A percentile compares a stretch with the other conserved stretches of the same genome.
These are phyloP conservation scores for Zanthoxylum bungeanum DNA, from an alignment of 345 rosid genomes.

Conservation along the genomic window DNA sequence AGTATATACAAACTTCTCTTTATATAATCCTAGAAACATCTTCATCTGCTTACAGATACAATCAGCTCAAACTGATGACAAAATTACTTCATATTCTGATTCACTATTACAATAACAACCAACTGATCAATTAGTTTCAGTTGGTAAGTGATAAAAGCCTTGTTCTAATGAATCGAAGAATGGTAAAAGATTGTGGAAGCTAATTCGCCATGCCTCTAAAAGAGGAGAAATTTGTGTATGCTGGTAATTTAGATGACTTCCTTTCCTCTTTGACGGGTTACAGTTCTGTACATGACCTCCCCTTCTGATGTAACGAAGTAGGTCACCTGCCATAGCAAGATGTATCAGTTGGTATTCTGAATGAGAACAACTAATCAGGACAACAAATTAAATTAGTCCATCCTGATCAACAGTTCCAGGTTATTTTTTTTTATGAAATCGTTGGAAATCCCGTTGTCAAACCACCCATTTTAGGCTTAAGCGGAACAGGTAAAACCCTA, in stretches of 20 bases:
- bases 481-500: no score
- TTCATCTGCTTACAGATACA: not conserved
- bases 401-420: not conserved
- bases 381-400: not conserved
- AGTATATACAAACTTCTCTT: not conserved
- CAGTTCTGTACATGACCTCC: conserved; percentile 37
- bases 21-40: not conserved
- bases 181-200: not conserved
- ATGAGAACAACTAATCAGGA: not conserved
- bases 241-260: conserved; percentile 33
- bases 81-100: not conserved
- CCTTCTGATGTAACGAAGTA: conserved; percentile 50
- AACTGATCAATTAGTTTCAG: not conserved
- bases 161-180: not conserved
- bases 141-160: not conserved
- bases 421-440: no score
- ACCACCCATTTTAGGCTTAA: no score
- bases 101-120: not conserved
- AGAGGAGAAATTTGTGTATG: not conserved
- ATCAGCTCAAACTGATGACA: not conserved
- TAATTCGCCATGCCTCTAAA: not conserved
- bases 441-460: no score
- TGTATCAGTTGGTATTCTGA: not conserved
- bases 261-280: conserved; percentile 43
- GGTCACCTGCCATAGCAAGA: conserved; percentile 43